These are phyloP conservation scores for Phytophthora meadii DNA, from an alignment of 352 stramenopile species.

Conservation along the genomic window DNA sequence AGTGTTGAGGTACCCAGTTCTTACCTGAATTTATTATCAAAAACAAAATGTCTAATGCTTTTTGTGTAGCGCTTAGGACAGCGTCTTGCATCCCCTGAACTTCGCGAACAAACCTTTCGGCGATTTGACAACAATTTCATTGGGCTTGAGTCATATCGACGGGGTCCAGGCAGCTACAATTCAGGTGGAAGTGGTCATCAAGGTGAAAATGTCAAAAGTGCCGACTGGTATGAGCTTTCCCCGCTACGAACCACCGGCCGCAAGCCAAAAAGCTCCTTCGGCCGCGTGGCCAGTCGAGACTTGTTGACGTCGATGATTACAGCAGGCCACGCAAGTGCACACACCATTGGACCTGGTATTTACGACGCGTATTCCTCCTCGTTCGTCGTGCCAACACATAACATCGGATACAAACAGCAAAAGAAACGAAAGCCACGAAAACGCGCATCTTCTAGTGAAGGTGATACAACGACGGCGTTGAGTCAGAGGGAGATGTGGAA, in stretches of 20 bases:
- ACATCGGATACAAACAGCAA: conserved; percentile 49
- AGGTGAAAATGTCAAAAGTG: conserved; percentile 1
- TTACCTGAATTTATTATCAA: neutral
- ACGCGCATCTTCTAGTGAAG: conserved; percentile 1
- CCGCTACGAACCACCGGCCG: neutral
- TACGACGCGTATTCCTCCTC: conserved; percentile 40
- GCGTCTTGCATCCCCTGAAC: conserved; percentile 38
- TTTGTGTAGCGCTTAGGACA: conserved; percentile 39
- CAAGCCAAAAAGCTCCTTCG: conserved; percentile 39
- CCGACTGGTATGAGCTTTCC: conserved; percentile 11
- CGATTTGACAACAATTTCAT: conserved; percentile 38
- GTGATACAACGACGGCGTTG: neutral
- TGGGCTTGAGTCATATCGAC: conserved; percentile 42
- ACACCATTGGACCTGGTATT: conserved; percentile 40
- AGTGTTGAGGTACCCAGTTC: conserved; percentile 40
- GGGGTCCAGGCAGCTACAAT: conserved; percentile 26
- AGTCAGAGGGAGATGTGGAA: conserved; percentile 44
- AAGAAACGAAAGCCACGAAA: conserved; percentile 15
- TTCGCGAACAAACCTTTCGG: conserved; percentile 38
- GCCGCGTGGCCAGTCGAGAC: conserved; percentile 45
- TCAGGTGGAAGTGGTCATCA: neutral
- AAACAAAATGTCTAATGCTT: neutral
- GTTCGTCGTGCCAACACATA: conserved; percentile 42
- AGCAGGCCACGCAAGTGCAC: conserved; percentile 50
- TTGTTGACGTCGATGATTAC: conserved; percentile 55